Conservation (phyloP, 1,284 basidiomycete species). For the Prillingera fragicola region DNA sequence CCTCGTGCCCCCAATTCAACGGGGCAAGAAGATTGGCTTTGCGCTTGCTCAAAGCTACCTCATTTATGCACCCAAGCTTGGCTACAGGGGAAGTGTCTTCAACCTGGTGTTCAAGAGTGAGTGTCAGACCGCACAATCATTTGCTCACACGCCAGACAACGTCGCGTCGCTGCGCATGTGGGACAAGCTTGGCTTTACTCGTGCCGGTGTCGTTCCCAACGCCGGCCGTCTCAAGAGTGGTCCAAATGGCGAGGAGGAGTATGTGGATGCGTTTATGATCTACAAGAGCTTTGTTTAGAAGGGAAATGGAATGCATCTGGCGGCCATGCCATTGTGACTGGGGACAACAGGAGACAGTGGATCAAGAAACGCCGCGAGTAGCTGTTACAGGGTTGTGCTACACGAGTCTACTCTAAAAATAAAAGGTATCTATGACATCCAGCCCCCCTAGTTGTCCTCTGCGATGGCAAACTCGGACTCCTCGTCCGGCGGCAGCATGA, state of each 20-base stretch:
- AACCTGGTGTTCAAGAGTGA: conserved; percentile 88
- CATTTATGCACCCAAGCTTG: conserved; percentile 63
- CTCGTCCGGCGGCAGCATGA: conserved; percentile 9
- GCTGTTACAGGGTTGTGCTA: background rate
- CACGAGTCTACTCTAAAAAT: background rate
- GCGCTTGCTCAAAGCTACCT: conserved; percentile 74
- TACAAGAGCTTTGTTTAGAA: conserved; percentile 65
- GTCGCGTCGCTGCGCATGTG: conserved; percentile 61
- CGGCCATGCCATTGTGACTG: conserved; percentile 9
- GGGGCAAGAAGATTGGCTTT: conserved; percentile 66
- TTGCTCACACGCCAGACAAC: conserved; percentile 45
- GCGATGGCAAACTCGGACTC: conserved; percentile 7
- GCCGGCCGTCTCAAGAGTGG: conserved; percentile 68
- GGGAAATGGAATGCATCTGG: no score
- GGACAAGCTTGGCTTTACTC: conserved; percentile 76
- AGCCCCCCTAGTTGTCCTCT: conserved; percentile 1
- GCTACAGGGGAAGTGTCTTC: conserved; percentile 85
- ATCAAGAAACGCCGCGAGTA: background rate
- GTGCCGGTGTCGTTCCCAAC: conserved; percentile 75
- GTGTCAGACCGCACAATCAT: conserved; percentile 15
- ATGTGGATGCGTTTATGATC: conserved; percentile 78
- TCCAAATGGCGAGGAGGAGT: conserved; percentile 67
- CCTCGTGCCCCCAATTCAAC: conserved; percentile 64
- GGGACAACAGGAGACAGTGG: background rate
- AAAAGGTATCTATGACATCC: background rate